These are phyloP conservation scores for Fusarium nurragi DNA, from an alignment of 2,329 filamentous ascomycete genomes.

Conservation along the genomic window DNA sequence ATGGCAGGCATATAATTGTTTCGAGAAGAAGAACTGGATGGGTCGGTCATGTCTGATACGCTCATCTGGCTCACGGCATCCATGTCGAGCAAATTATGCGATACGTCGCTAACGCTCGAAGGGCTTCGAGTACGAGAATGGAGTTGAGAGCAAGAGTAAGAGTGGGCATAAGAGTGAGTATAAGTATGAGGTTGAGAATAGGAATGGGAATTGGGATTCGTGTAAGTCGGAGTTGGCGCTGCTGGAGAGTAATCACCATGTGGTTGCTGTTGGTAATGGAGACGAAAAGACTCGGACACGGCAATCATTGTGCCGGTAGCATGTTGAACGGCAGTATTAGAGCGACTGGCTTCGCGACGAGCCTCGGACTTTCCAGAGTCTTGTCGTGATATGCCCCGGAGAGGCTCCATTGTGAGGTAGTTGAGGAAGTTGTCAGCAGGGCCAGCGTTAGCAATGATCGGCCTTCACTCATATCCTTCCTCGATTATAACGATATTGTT, in stretches of 20 bases:
- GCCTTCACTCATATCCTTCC: constrained; percentile 29
- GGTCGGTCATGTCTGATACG: constrained; percentile 30
- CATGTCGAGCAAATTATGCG: constrained; percentile 31
- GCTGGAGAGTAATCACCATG: constrained; percentile 26
- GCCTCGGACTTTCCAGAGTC: constrained; percentile 40
- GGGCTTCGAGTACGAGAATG: constrained; percentile 29
- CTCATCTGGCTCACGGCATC: constrained; percentile 34
- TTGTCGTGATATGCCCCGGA: constrained; percentile 23
- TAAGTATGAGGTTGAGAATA: neutral
- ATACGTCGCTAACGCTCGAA: constrained; percentile 37
- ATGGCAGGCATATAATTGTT: constrained; percentile 14
- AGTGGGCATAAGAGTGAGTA: constrained; percentile 2
- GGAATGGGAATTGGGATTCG: constrained; percentile 6
- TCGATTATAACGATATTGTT: neutral
- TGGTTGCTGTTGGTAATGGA: constrained; percentile 35
- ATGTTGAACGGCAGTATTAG: constrained; percentile 33
- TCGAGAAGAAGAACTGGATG: constrained; percentile 27
- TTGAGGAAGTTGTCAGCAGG: constrained; percentile 23
- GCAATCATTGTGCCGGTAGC: constrained; percentile 42
- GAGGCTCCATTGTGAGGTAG: constrained; percentile 36
- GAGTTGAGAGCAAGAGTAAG: constrained; percentile 1
- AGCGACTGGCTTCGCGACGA: constrained; percentile 25
- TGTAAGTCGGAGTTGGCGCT: constrained; percentile 38
- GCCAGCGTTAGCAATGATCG: constrained; percentile 14
- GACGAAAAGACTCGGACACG: constrained; percentile 42